phyloP scores from a whole-genome alignment of 2,329 filamentous ascomycete genomes.

The Xylaria sp. region DNA sequence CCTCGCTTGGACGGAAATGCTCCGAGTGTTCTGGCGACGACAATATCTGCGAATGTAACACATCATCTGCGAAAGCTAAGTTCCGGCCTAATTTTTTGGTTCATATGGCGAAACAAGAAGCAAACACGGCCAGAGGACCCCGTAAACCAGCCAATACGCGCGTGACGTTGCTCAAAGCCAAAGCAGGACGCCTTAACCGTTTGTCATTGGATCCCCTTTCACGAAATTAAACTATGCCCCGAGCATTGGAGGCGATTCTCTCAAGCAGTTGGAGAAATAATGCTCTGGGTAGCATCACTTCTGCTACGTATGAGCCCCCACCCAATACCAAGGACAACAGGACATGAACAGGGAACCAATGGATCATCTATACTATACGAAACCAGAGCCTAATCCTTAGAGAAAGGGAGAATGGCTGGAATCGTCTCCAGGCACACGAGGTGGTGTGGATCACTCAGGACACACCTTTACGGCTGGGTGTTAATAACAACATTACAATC shows the following conservation, averaged over 20 bases:
- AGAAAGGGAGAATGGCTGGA: neutral
- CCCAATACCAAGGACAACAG: too few species aligned
- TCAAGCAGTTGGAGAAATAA: neutral
- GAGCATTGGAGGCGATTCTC: too few species aligned
- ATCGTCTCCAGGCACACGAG: neutral
- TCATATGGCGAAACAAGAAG: neutral
- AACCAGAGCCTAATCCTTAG: neutral
- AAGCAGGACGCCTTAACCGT: neutral
- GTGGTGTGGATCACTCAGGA: neutral
- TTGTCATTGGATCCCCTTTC: neutral
- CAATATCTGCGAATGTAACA: neutral
- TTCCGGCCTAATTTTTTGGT: too few species aligned
- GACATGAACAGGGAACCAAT: neutral
- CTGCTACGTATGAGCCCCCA: neutral
- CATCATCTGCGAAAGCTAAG: neutral
- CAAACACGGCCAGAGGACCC: neutral
- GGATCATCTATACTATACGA: neutral
- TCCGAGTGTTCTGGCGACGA: neutral
- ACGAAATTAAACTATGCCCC: neutral
- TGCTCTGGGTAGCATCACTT: neutral
- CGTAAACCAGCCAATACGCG: conserved; percentile 1
- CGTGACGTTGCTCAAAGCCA: neutral
- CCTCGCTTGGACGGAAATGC: neutral
- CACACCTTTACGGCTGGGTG: neutral
- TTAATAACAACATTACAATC: neutral